phyloP scores from a whole-genome alignment of 1,284 basidiomycete genomes.

The Salmacisia buchloeana region DNA sequence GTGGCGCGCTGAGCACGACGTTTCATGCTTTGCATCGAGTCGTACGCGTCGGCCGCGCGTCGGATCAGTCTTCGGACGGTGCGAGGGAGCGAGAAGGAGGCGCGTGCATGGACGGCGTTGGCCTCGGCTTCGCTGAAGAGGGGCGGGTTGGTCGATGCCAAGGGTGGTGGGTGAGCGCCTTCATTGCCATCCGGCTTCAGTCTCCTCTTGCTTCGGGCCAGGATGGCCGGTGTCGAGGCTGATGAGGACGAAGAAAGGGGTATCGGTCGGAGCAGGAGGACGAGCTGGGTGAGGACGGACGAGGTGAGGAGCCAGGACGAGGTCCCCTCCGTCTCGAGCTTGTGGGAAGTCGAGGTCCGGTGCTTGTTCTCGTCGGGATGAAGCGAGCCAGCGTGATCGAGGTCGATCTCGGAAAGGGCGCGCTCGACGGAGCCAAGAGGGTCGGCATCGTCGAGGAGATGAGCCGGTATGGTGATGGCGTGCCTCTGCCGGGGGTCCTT shows the following conservation, averaged over 20 bases:
- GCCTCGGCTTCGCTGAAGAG: not conserved
- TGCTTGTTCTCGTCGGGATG: not conserved
- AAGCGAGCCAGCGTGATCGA: no score
- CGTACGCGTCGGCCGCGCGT: slow-evolving; percentile 21
- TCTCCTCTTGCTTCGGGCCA: not conserved
- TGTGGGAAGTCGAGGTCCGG: not conserved
- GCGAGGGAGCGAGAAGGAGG: not conserved
- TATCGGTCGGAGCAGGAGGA: slow-evolving; percentile 24
- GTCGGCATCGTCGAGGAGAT: not conserved
- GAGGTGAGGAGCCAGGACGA: slow-evolving; percentile 41
- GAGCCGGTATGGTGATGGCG: not conserved
- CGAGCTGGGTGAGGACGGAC: slow-evolving; percentile 41
- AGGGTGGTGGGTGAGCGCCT: slow-evolving; percentile 22
- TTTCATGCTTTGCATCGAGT: slow-evolving; percentile 18
- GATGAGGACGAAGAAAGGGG: not conserved
- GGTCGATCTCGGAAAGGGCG: no score
- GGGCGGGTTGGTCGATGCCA: slow-evolving; percentile 11
- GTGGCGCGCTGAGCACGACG: no score
- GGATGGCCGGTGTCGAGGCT: no score
- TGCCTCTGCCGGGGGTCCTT: not conserved
- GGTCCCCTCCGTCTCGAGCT: not conserved
- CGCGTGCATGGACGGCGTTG: not conserved
- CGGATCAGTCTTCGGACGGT: slow-evolving; percentile 22
- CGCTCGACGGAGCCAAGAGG: no score
- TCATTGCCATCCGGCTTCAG: no score